Conservation (phyloP, 441 rosid species). For the Corymbia calophylla region DNA sequence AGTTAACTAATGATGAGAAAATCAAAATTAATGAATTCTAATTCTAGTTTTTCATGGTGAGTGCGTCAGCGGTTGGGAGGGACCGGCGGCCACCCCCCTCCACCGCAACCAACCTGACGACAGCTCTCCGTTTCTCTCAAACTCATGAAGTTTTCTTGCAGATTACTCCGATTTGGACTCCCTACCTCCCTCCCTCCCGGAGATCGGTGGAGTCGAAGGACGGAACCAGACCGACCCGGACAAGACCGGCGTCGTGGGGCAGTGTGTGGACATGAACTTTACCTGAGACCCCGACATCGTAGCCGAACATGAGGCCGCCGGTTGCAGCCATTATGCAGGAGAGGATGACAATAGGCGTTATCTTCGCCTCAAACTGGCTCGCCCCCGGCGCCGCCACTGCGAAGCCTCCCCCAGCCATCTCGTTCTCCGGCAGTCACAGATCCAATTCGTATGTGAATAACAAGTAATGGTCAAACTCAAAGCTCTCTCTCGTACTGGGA, state of each 20-base stretch:
- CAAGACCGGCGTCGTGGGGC: neutral
- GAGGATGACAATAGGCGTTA: slow-evolving; percentile 76
- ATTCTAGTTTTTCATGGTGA: neutral
- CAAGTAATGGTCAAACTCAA: neutral
- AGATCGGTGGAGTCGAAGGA: neutral
- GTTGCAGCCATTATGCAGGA: slow-evolving; percentile 91
- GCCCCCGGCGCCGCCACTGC: slow-evolving; percentile 45
- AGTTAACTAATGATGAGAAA: neutral
- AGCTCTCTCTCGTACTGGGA: neutral
- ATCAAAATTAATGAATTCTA: neutral
- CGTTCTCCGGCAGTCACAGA: neutral
- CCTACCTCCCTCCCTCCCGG: neutral
- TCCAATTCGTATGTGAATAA: neutral
- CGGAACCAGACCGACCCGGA: neutral
- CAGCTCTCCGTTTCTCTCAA: neutral
- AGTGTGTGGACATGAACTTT: neutral
- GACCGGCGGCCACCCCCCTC: too few species aligned
- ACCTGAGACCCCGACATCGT: slow-evolving; percentile 90
- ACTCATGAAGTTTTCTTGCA: accelerated
- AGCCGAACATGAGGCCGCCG: slow-evolving; percentile 95
- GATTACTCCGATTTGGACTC: neutral
- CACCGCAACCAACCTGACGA: too few species aligned
- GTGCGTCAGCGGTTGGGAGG: neutral
- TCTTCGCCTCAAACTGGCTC: slow-evolving; percentile 65
- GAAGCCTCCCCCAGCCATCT: slow-evolving; percentile 73